Conservation (phyloP, 2,329 filamentous ascomycete species). For the Myriosclerotinia duriaeana region DNA sequence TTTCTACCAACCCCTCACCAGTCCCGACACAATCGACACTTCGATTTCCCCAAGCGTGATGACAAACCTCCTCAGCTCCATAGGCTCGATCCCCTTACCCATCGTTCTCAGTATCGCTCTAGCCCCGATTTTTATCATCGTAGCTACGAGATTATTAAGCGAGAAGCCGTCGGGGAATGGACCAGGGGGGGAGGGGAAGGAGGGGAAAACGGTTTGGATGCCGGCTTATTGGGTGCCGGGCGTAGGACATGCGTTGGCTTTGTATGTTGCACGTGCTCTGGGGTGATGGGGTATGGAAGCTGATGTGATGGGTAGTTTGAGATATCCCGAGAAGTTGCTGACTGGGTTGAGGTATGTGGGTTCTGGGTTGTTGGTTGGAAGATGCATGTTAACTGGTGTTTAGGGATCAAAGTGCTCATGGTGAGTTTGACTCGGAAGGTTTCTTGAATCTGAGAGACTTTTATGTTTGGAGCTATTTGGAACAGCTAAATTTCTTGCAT, state of each 20-base stretch:
- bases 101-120: conserved; percentile 31
- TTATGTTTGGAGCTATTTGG: background rate
- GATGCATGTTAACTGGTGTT: conserved; percentile 1
- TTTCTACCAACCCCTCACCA: conserved; percentile 31
- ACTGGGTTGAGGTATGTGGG: conserved; percentile 30
- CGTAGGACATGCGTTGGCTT: conserved; percentile 53
- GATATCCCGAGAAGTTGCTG: conserved; percentile 33
- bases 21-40: background rate
- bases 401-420: conserved; percentile 36
- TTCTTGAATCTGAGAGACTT: background rate
- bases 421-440: conserved; percentile 19
- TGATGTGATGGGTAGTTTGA: conserved; percentile 33
- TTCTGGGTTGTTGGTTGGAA: background rate
- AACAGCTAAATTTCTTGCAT: background rate
- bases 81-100: conserved; percentile 23
- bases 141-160: conserved; percentile 35
- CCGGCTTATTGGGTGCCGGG: conserved; percentile 61
- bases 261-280: conserved; percentile 44
- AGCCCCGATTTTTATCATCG: conserved; percentile 28
- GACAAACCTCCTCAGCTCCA: conserved; percentile 10
- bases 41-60: conserved; percentile 11
- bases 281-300: background rate
- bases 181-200: conserved; percentile 20
- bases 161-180: conserved; percentile 22
- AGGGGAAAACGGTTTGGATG: conserved; percentile 45